Base-by-base conservation (phyloP, 805 yeast genomes). In the Yarrowia keelungensis region DNA sequence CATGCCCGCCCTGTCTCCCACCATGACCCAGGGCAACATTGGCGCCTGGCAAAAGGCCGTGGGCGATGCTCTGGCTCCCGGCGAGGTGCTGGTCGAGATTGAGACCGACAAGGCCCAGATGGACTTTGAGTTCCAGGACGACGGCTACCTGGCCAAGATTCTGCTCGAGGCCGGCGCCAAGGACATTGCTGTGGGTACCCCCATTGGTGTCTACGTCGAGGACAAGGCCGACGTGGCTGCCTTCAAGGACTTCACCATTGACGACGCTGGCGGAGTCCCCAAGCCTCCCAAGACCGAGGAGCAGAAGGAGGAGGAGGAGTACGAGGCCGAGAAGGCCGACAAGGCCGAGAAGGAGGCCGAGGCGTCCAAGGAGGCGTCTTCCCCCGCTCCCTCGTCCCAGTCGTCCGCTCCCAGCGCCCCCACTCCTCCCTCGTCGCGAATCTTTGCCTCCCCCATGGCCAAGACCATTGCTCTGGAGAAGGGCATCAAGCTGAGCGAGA, bases 1-100 rank as follows among this genome's bases (percentile, higher is more conserved):
- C 78, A 95, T 95, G 99, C 99, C 99, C 61, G 99, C 99, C 10
- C 83, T 95, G 75, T 94, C 98, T n/a, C 99, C 99, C 73, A 95
- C 99, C 68, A 95, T 95, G 99, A 90, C 97, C 71, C 94, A 91
- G 77, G 99, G 99, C 78, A 89, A 87, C 79, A 83, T 95, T 72
- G 94, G 94, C 47, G 83, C 86, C 70, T 95, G 99, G 99, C 85
- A 87, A 78, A 95, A 93, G 83, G 80, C 85, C 54, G 91, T 88
- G 46, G 99, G 99, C 76, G 99, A 95, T 78, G 81, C 86, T 79
- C 86, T 95, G 73, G 76, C 85, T 39, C 95, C 98, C 22, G 99
- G 99, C 80, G 98, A 95, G 91, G 89, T 95, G 50, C 85, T 95
- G 76, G 97, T 97, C 70, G 99, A 95, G 80, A 89, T 95, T 71